Evolutionary conservation across 1,284 basidiomycete genomes (phyloP).

Genomic region (Ustilago shanxiensis): DNA sequence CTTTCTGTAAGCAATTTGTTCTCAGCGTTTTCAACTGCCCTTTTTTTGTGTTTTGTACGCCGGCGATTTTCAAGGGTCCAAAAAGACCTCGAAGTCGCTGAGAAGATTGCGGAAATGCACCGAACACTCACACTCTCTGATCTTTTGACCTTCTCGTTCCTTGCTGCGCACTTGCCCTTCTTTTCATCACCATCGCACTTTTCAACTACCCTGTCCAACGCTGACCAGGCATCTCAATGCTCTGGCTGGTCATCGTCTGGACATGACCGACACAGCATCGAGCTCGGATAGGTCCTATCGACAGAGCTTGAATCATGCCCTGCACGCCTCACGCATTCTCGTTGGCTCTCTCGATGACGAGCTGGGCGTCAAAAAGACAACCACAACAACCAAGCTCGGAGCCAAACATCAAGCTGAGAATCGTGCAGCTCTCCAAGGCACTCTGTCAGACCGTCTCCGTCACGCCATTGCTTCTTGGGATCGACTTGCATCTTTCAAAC

Average conservation of each 20-base stretch:
- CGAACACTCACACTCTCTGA: no score
- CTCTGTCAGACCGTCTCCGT: constrained; percentile 21
- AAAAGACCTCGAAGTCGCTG: not conserved
- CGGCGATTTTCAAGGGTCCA: constrained; percentile 4
- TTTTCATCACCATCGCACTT: not conserved
- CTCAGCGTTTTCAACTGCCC: not conserved
- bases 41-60: not conserved
- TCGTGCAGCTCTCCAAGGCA: constrained; percentile 20
- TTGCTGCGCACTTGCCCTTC: not conserved
- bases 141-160: not conserved
- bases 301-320: constrained; percentile 32
- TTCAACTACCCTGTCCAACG: not conserved
- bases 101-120: not conserved
- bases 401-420: constrained; percentile 24
- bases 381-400: constrained; percentile 30
- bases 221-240: not conserved
- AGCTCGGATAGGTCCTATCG: constrained; percentile 34
- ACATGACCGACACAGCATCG: constrained; percentile 29
- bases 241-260: not conserved
- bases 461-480: constrained; percentile 19
- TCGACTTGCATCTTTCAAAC: constrained; percentile 19
- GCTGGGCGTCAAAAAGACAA: constrained; percentile 36
- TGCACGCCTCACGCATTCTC: constrained; percentile 42
- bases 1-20: not conserved
- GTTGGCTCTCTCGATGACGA: constrained; percentile 38